These are phyloP conservation scores for Trifolium repens DNA, from an alignment of 306 rosid species.

Conservation along the genomic window DNA sequence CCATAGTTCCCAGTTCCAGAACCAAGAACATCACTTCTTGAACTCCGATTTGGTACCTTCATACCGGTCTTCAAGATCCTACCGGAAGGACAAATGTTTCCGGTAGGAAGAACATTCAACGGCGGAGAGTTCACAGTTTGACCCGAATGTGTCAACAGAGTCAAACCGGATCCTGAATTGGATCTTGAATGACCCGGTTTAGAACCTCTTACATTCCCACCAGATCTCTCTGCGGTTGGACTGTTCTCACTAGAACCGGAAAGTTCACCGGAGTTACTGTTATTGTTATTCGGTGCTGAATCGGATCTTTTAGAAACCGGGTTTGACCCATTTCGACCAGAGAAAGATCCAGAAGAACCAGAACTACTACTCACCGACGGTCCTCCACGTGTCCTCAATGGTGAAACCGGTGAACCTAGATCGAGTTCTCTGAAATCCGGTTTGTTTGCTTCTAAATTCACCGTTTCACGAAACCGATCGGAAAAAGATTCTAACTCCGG, in stretches of 20 bases:
- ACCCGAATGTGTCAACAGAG: constrained; percentile 61
- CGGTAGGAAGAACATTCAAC: constrained; percentile 71
- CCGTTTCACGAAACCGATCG: constrained; percentile 68
- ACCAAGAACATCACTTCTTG: constrained; percentile 76
- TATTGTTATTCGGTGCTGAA: constrained; percentile 52
- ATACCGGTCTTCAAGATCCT: constrained; percentile 69
- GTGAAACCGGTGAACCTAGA: constrained; percentile 97
- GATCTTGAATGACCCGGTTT: constrained; percentile 72
- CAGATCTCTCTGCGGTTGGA: constrained; percentile 66
- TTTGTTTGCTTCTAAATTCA: constrained; percentile 72
- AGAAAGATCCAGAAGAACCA: constrained; percentile 88
- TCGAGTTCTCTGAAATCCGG: constrained; percentile 89
- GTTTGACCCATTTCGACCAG: constrained; percentile 63
- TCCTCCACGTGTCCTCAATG: constrained; percentile 69
- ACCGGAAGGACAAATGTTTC: constrained; percentile 94
- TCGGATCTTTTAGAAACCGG: constrained; percentile 57
- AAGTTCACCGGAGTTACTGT: constrained; percentile 86
- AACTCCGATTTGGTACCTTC: constrained; percentile 50
- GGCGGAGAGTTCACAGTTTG: constrained; percentile 74
- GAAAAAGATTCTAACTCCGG: constrained; percentile 47
- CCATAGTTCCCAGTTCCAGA: constrained; percentile 84
- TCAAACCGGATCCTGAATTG: constrained; percentile 57
- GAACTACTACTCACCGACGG: constrained; percentile 77
- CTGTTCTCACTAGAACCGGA: constrained; percentile 86
- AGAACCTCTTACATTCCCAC: constrained; percentile 40